Percentiles rank a stretch among this genome's conserved stretches.
These are phyloP conservation scores for Neospora caninum DNA, from an alignment of 169 alveolate species.

Conservation along the genomic window DNA sequence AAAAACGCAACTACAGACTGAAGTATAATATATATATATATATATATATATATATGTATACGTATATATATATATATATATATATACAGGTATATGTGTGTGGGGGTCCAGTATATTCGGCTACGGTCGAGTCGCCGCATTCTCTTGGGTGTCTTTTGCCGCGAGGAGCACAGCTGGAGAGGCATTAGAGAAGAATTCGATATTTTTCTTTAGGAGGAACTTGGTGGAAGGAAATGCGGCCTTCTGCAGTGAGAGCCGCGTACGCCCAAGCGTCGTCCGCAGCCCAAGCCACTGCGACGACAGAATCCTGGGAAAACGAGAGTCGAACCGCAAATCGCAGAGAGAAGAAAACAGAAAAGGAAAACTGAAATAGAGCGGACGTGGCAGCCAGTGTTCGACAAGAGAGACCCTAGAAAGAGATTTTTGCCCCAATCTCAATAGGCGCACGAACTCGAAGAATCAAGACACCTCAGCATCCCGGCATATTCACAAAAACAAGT, in stretches of 20 bases:
- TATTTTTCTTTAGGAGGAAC: conserved; percentile 88
- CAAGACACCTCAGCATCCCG: too few species aligned
- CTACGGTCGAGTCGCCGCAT: background rate
- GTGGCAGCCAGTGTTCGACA: background rate
- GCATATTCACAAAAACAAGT: too few species aligned
- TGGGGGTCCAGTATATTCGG: too few species aligned
- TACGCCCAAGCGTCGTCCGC: conserved; percentile 90
- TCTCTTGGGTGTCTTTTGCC: background rate
- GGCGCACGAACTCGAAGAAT: too few species aligned
- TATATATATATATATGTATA: background rate
- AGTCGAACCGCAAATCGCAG: background rate
- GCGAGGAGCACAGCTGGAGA: background rate
- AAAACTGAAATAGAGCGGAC: background rate
- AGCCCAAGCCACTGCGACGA: conserved; percentile 83
- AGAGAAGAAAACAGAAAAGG: background rate
- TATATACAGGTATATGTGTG: background rate
- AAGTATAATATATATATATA: too few species aligned
- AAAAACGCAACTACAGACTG: too few species aligned
- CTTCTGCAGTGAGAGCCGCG: conserved; percentile 86
- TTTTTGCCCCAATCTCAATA: too few species aligned
- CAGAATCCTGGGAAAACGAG: conserved; percentile 80
- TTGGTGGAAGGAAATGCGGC: conserved; percentile 80
- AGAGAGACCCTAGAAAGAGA: background rate
- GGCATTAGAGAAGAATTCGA: conserved; percentile 78
- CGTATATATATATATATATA: background rate